Evolutionary conservation across 1,284 basidiomycete genomes (phyloP), one percentile per base, ranked within the genome.

Genomic region (Garcileccinum viscosum): DNA sequence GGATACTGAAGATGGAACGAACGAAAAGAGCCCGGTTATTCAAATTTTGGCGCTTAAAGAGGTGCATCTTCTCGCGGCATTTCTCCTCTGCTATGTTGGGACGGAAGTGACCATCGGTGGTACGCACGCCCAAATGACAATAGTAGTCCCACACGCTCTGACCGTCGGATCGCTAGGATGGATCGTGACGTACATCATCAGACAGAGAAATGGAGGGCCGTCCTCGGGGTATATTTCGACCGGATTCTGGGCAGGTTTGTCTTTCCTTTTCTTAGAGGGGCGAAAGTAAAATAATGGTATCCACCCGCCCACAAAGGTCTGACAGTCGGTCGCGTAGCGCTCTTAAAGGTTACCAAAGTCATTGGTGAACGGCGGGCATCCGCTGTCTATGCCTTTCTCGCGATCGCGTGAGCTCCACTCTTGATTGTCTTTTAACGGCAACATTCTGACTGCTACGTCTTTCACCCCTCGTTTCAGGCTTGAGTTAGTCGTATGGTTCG

Each of bases 401-500:
- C 80, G 30, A 80, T 84, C 32, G 84, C 19, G 69, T 71, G 30
- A 33, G 67, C 15, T 19, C n/a, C 6, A 32, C 37, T 15, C 33
- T 35, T 2, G 17, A 5, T 14, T 15, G 37, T 30, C 6, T 19
- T 2, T 27, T 17, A 58, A 11, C 5, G 33, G 4, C 15, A 6
- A 22, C 42, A 32, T 5, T 64, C 8, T 22, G 19, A 59, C 19
- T 27, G 11, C 30, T 15, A 56, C 40, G 40, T 15, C 37, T 15
- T 38, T 6, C 47, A 56, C 12, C 14, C 32, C 32, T 8, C 47
- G 27, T 19, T 27, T 4, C 56, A 70, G 85, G 17, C 78, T 88
- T 24, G 86, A 89, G 71, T 74, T 90, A 56, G 75, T 87, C 38
- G 80, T 90, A 35, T 90, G 89, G 90, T 81, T 88, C 44, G 85